Conservation (phyloP, 176 grass and related monocot species). For the Microstegium vimineum region DNA sequence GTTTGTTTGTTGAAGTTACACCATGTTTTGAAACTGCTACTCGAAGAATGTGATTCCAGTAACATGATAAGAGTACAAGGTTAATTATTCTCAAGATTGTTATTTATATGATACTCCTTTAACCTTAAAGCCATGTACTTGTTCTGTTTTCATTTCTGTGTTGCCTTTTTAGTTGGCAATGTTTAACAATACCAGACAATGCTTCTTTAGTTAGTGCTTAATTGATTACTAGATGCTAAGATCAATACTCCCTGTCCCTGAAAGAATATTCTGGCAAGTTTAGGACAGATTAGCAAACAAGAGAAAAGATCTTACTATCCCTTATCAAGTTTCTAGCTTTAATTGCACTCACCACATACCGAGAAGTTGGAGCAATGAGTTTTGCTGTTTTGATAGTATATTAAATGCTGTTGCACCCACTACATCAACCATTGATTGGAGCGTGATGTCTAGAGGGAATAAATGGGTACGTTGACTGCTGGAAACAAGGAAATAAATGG, state of each 20-base stretch:
- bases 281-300: too few relatives aligned
- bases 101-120: background rate
- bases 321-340: too few relatives aligned
- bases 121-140: constrained; percentile 1
- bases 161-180: background rate
- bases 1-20: constrained; percentile 19
- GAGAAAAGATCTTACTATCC: too few relatives aligned
- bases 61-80: background rate
- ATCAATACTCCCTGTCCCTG: background rate
- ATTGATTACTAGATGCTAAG: background rate
- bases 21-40: background rate
- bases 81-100: background rate
- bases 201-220: background rate
- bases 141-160: background rate
- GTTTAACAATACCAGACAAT: background rate
- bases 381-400: too few relatives aligned
- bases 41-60: background rate
- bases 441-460: too few relatives aligned
- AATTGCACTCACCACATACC: too few relatives aligned
- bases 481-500: too few relatives aligned
- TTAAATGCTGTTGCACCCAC: too few relatives aligned
- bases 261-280: too few relatives aligned
- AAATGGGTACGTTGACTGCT: too few relatives aligned
- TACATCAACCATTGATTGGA: too few relatives aligned
- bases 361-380: too few relatives aligned